These are phyloP conservation scores for Pseudogymnoascus sp. DNA, from an alignment of 2,329 filamentous ascomycete species.

Conservation along the genomic window DNA sequence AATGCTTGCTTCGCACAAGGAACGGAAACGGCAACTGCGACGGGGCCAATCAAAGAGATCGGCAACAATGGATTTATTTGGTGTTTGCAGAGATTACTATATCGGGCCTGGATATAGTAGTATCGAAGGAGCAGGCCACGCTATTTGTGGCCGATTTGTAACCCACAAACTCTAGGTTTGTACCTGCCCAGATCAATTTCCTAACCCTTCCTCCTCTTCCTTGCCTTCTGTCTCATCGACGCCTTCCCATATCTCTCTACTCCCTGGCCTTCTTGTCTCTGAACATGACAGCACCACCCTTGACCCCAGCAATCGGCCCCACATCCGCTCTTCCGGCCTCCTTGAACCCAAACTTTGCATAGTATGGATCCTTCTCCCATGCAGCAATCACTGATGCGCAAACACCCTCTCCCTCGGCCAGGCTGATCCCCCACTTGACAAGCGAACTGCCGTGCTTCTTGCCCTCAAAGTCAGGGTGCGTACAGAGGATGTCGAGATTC, in stretches of 20 bases:
- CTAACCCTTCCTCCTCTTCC: not conserved
- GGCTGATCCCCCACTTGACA: slow-evolving; percentile 35
- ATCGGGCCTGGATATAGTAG: not conserved
- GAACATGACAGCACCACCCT: slow-evolving; percentile 29
- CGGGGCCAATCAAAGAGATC: not conserved
- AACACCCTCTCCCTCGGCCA: slow-evolving; percentile 31
- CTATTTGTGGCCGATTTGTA: not conserved
- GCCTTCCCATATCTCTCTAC: not conserved
- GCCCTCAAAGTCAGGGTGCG: slow-evolving; percentile 34
- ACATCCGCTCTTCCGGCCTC: slow-evolving; percentile 28
- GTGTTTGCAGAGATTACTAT: not conserved
- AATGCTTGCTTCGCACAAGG: not conserved
- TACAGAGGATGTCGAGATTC: slow-evolving; percentile 32
- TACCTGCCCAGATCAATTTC: not conserved
- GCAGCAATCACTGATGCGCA: slow-evolving; percentile 33
- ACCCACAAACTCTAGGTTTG: not conserved
- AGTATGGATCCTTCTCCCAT: slow-evolving; percentile 34
- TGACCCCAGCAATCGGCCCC: slow-evolving; percentile 25
- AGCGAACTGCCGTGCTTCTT: slow-evolving; percentile 31
- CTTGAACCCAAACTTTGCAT: slow-evolving; percentile 26
- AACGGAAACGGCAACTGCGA: not conserved
- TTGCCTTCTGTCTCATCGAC: not conserved
- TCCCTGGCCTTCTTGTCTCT: slow-evolving; percentile 10
- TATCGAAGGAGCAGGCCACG: not conserved
- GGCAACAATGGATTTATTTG: not conserved